Percentiles rank a stretch among this genome's conserved stretches.
phyloP scores from a whole-genome alignment of 1,139 yeast genomes.

The Candida neerlandica region DNA sequence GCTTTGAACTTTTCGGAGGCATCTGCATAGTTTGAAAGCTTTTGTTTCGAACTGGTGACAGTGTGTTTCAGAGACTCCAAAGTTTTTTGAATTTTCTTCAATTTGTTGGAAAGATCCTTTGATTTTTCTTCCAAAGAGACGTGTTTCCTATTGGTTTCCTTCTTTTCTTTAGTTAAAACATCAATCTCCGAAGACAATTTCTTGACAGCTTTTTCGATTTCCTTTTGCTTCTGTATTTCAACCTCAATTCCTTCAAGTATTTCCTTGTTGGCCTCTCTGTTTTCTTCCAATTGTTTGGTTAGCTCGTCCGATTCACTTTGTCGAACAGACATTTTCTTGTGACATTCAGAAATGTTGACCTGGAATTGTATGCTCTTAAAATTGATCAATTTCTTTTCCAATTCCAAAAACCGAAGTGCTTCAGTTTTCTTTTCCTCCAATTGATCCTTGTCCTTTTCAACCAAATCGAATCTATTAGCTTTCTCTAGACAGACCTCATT shows the following conservation, averaged over 20 bases:
- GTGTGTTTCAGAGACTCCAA: slow-evolving; percentile 38
- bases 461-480: slow-evolving; percentile 76
- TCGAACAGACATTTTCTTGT: slow-evolving; percentile 42
- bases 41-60: slow-evolving; percentile 45
- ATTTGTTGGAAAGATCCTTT: slow-evolving; percentile 62
- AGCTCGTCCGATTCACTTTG: slow-evolving; percentile 35
- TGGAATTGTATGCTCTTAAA: slow-evolving; percentile 63
- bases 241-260: slow-evolving; percentile 42
- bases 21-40: slow-evolving; percentile 47
- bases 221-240: slow-evolving; percentile 27
- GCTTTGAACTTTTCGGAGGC: slow-evolving; percentile 43
- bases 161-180: slow-evolving; percentile 15
- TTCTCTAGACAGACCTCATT: slow-evolving; percentile 83
- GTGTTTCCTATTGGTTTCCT: slow-evolving; percentile 48
- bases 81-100: slow-evolving; percentile 61
- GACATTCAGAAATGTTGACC: slow-evolving; percentile 45
- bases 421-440: slow-evolving; percentile 71
- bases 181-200: slow-evolving; percentile 33
- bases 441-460: slow-evolving; percentile 71
- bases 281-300: slow-evolving; percentile 47
- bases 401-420: slow-evolving; percentile 65
- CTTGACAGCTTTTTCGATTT: slow-evolving; percentile 32
- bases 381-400: slow-evolving; percentile 63
- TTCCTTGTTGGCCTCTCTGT: slow-evolving; percentile 49
- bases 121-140: slow-evolving; percentile 76